These are phyloP conservation scores for Acer negundo DNA, from an alignment of 345 rosid species.

Conservation along the genomic window DNA sequence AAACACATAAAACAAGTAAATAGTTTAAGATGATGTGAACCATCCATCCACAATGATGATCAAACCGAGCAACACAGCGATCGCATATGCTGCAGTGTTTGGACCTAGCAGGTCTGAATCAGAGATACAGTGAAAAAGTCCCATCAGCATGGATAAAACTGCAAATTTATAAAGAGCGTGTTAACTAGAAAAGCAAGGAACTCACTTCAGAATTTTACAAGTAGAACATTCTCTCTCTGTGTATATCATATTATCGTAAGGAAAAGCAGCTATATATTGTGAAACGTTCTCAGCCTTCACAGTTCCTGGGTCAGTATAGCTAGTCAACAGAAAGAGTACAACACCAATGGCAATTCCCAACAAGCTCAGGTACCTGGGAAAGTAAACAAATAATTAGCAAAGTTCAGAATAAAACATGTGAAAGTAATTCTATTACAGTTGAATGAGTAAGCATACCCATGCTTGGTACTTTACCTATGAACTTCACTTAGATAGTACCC, in stretches of 20 bases:
- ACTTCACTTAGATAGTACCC: conserved; percentile 79
- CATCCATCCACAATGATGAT: conserved; percentile 99
- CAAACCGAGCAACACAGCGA: conserved; percentile 95
- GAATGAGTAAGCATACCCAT: not conserved
- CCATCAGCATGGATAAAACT: not conserved
- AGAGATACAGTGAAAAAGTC: conserved; percentile 24
- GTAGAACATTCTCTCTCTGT: conserved; percentile 79
- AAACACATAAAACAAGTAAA: not conserved
- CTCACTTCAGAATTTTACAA: conserved; percentile 84
- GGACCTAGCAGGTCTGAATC: conserved; percentile 92
- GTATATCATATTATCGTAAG: conserved; percentile 75
- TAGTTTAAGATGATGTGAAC: conserved; percentile 37
- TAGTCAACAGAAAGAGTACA: conserved; percentile 67
- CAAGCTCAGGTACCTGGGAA: conserved; percentile 71
- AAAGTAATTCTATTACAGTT: not conserved
- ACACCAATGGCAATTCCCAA: conserved; percentile 73
- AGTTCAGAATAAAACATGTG: not conserved
- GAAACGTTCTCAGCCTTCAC: conserved; percentile 69
- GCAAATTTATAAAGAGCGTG: not conserved
- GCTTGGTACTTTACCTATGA: conserved; percentile 58
- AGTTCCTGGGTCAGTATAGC: conserved; percentile 94
- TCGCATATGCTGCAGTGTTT: conserved; percentile 93
- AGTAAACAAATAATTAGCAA: conserved; percentile 13
- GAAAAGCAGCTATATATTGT: conserved; percentile 68
- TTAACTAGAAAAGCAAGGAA: conserved; percentile 14